Percentiles rank a stretch among this genome's conserved stretches.
Conservation (phyloP, 805 yeast genomes). For the Priceomyces haplophilus region DNA sequence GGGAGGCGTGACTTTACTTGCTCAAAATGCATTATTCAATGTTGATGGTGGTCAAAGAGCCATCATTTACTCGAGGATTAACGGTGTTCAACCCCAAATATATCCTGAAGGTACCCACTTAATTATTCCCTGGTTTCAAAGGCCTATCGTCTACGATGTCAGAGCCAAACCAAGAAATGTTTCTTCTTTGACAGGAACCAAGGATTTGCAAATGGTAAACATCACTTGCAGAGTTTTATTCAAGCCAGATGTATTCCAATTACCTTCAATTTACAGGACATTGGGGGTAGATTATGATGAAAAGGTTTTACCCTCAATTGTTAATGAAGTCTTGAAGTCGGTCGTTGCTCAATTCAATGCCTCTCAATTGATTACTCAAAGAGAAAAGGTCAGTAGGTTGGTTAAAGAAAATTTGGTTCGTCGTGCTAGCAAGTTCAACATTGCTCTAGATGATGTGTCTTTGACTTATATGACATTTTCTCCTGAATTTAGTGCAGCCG, state of each 20-base stretch:
- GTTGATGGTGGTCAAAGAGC: slow-evolving; percentile 99
- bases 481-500: slow-evolving; percentile 96
- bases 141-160: slow-evolving; percentile 89
- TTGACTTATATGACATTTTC: slow-evolving; percentile 95
- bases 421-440: slow-evolving; percentile 87
- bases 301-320: slow-evolving; percentile 95
- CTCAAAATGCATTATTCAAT: slow-evolving; percentile 44
- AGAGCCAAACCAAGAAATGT: slow-evolving; percentile 97
- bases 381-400: slow-evolving; percentile 90
- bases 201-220: slow-evolving; percentile 98
- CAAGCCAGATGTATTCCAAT: slow-evolving; percentile 73
- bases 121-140: slow-evolving; percentile 91
- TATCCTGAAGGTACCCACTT: slow-evolving; percentile 94
- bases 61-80: slow-evolving; percentile 81
- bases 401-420: slow-evolving; percentile 88
- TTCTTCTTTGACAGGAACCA: slow-evolving; percentile 94
- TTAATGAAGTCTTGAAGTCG: slow-evolving; percentile 92
- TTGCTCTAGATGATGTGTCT: slow-evolving; percentile 90
- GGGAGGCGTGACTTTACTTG: slow-evolving; percentile 40
- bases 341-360: slow-evolving; percentile 99
- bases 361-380: slow-evolving; percentile 96
- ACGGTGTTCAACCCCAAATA: slow-evolving; percentile 80
- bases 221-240: slow-evolving; percentile 97
- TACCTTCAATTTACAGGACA: slow-evolving; percentile 87
- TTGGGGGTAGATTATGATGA: slow-evolving; percentile 95